phyloP scores from a whole-genome alignment of 2,329 filamentous ascomycete species.

The Ampelomyces quisqualis region DNA sequence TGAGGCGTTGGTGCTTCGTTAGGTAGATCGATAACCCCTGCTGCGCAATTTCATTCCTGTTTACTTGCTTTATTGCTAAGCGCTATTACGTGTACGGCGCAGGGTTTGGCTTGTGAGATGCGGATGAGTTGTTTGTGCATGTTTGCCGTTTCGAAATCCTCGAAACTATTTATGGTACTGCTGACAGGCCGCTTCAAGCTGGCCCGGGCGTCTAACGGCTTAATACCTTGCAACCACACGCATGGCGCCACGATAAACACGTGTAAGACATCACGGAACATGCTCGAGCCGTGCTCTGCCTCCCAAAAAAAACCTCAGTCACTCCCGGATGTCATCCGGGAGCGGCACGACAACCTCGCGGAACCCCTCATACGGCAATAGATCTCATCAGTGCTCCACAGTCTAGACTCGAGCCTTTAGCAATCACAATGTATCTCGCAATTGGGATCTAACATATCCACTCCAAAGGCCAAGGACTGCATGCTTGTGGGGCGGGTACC shows the following conservation, averaged over 20 bases:
- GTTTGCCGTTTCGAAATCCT: constrained; percentile 4
- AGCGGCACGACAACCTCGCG: too few species aligned
- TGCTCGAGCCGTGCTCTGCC: not conserved
- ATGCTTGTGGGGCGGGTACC: too few species aligned
- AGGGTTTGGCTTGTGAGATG: not conserved
- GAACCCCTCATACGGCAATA: too few species aligned
- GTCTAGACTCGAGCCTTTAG: too few species aligned
- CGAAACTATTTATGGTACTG: constrained; percentile 30
- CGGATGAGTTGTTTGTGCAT: constrained; percentile 3
- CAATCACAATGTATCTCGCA: too few species aligned
- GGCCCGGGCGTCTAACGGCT: constrained; percentile 7
- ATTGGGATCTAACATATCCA: too few species aligned
- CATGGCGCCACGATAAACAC: not conserved
- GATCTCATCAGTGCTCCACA: too few species aligned
- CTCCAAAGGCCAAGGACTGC: too few species aligned
- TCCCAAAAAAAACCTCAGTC: not conserved
- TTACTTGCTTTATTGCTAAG: constrained; percentile 10
- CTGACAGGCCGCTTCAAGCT: constrained; percentile 22
- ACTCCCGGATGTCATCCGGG: too few species aligned
- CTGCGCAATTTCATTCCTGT: constrained; percentile 12
- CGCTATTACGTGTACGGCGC: not conserved
- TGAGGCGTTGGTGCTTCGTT: constrained; percentile 8
- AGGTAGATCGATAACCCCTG: constrained; percentile 8
- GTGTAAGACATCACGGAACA: not conserved
- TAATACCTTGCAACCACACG: constrained; percentile 8